Evolutionary conservation across 768 basidiomycete genomes (phyloP).

Genomic region (Mycena leptocephala): DNA sequence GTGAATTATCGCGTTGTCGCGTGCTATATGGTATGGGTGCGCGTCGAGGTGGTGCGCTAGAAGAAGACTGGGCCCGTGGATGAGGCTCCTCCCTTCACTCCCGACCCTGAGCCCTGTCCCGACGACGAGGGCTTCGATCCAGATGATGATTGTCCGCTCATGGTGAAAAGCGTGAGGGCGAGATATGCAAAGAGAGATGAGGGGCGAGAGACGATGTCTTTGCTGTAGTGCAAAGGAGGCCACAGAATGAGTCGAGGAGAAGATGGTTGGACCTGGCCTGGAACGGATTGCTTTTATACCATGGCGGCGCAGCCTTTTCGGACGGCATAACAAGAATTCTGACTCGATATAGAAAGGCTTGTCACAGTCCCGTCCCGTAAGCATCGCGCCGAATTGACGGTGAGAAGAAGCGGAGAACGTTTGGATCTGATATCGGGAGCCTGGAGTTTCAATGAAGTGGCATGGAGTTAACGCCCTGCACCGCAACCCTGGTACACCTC

Average conservation of each 20-base stretch:
- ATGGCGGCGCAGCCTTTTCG: conserved; percentile 30
- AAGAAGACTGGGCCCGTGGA: conserved; percentile 74
- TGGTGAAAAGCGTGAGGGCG: conserved; percentile 40
- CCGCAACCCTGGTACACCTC: conserved; percentile 5
- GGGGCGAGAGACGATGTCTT: conserved; percentile 12
- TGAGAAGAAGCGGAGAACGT: conserved; percentile 28
- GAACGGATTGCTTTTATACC: conserved; percentile 26
- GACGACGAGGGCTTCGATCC: conserved; percentile 49
- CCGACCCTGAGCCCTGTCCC: conserved; percentile 55
- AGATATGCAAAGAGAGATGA: conserved; percentile 19
- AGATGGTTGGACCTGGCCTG: conserved; percentile 10
- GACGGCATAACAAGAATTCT: conserved; percentile 32
- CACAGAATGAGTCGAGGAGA: conserved; percentile 18
- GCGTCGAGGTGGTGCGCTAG: conserved; percentile 50
- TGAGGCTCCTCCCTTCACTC: conserved; percentile 67
- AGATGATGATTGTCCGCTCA: conserved; percentile 55
- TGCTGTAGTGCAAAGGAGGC: conserved; percentile 7
- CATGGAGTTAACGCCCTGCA: conserved; percentile 34
- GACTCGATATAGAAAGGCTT: conserved; percentile 35
- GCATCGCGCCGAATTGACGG: conserved; percentile 36
- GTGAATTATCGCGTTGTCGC: conserved; percentile 27
- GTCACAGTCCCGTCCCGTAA: conserved; percentile 34
- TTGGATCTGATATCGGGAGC: conserved; percentile 31
- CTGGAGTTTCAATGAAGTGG: conserved; percentile 28
- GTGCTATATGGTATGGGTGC: conserved; percentile 11